Base-by-base conservation (phyloP, 495 filamentous ascomycete species). In the Umbilicaria muhlenbergii region DNA sequence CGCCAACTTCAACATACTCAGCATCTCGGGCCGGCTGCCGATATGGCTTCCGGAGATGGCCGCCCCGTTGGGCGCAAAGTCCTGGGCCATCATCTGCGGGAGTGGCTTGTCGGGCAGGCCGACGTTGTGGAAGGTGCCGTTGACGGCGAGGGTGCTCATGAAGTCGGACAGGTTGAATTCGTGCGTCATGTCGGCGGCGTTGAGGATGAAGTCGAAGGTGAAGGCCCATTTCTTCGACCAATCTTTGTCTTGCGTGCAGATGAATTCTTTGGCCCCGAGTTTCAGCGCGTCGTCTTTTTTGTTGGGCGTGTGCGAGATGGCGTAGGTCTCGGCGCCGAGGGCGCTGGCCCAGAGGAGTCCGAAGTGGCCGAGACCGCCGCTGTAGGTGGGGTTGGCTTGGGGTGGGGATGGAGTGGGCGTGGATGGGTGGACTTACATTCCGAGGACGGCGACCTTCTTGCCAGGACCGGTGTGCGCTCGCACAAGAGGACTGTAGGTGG, bases 31-130 rank as follows among this genome's bases (percentile, higher is more conserved):
- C 11, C 87, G 64, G 53, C 77, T 83, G 11, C 87, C 86, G 50
- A 94, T 69, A 57, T 94, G 86, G 48, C 77, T 84, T 17, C 79
- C 81, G 11, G 82, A 79, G 44, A 94, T 81, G 50, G 83, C 74
- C 53, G 80, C 81, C 36, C 86, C 86, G 51, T 86, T 89, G 36
- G 58, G 57, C 40, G 83, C 67, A 52, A 94, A 76, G 43, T 77
- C 80, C 67, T 85, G 82, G 33, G 81, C 81, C 63, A 75, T 79
- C 45, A 94, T 71, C 42, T 69, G 62, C 36, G 83, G 76, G 1
- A 85, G 70, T n/a, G 79, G 74, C 34, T 80, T 76, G 54, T 93
- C 86, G 2, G 87, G 87, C 47, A 94, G 62, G 1, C 88, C 87
- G 34, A 91, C 83, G 42, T 75, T 80, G 45, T 93, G 71, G 74